phyloP scores from a whole-genome alignment of 805 yeast species.

The Zygotorulaspora sp. region DNA sequence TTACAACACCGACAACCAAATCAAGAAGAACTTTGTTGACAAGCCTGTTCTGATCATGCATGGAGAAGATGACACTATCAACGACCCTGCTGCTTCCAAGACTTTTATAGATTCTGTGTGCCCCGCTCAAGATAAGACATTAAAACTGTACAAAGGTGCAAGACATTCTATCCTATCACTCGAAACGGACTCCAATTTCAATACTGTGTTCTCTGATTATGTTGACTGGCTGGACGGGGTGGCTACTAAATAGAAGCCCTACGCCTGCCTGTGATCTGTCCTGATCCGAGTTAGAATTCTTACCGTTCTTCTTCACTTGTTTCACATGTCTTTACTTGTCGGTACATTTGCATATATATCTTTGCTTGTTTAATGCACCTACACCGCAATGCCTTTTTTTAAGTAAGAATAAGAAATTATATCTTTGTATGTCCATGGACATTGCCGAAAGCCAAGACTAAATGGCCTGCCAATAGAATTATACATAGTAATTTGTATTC shows the following conservation, averaged over 20 bases:
- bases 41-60: conserved; percentile 55
- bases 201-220: conserved; percentile 36
- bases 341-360: no score
- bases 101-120: conserved; percentile 38
- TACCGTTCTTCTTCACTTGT: no score
- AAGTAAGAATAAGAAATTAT: no score
- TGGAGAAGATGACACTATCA: conserved; percentile 60
- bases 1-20: conserved; percentile 34
- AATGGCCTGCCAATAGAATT: no score
- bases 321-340: not conserved
- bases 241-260: not conserved
- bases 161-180: conserved; percentile 43
- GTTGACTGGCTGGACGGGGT: conserved; percentile 37
- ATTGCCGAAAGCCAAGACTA: no score
- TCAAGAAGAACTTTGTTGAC: conserved; percentile 33
- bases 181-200: conserved; percentile 44
- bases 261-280: not conserved
- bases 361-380: no score
- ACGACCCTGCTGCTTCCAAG: conserved; percentile 46
- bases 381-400: no score
- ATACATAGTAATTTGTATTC: no score
- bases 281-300: no score
- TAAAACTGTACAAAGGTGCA: conserved; percentile 26
- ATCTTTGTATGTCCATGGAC: no score
- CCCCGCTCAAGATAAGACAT: conserved; percentile 24